Evolutionary conservation across 805 yeast genomes (phyloP), one percentile per base, ranked within the genome.

Genomic region (Kuraishia ogatae): DNA sequence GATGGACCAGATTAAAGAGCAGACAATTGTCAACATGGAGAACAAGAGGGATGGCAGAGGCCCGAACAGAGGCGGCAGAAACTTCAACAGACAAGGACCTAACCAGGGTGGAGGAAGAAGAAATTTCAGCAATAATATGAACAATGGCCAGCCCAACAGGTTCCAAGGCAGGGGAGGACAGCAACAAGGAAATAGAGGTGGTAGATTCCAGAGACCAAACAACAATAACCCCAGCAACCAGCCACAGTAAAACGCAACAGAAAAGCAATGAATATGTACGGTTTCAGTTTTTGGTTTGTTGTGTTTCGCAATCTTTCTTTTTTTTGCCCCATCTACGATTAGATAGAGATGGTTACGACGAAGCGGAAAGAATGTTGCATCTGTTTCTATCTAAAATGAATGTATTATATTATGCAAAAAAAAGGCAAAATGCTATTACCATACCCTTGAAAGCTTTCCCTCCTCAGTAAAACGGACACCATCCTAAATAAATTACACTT

Each of bases 401-500:
- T 20, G 24, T 46, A 46, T 22, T 46, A 20, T 22, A 20, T 19
- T 46, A 46, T 20, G 22, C 24, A 46, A 20, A 20, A 15, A 22
- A 6, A 10, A 4, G 13, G n/a, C 17, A 11, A 35, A 11, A 35
- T 35, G 43, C 21, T 26, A 20, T 29, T 26, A 11, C 4, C 46
- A 19, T 50, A 20, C 43, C 17, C 10, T 4, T 35, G 29, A 6
- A 26, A 26, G 10, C 29, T 26, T 26, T 10, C 29, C 29, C 29
- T 6, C 22, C 8, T 26, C 23, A 50, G 39, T 62, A 82, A 62
- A 86, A 88, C 21, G 94, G 91, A 48, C 87, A 76, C 97, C 96
- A 87, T 1, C 97, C 97, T 64, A 82, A 76, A 65, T 83, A 94
- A 4, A 94, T 81, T 24, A 85, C 67, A 0, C 94, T 86, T 51